Conservation (phyloP, 140 eudicot species). For the Ambrosia hybrid region DNA sequence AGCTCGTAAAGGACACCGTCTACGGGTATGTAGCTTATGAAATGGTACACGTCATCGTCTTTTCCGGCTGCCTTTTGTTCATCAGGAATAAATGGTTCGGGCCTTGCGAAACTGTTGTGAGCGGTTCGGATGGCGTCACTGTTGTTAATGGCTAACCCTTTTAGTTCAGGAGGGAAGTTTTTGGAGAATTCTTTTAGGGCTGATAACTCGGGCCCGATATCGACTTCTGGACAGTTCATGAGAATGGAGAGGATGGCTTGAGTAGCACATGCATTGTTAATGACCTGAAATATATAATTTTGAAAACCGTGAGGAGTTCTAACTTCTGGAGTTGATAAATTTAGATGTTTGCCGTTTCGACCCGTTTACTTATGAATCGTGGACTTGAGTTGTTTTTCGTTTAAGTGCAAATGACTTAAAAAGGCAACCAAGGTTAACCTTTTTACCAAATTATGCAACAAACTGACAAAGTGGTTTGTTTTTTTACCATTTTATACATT, state of each 20-base stretch:
- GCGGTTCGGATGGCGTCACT: slow-evolving; percentile 97
- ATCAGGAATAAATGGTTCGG: slow-evolving; percentile 88
- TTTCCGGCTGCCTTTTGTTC: slow-evolving; percentile 81
- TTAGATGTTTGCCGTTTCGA: background rate
- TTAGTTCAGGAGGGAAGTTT: slow-evolving; percentile 91
- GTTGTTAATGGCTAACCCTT: slow-evolving; percentile 92
- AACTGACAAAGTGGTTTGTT: background rate
- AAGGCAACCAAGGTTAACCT: background rate
- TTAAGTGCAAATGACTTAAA: background rate
- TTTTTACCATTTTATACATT: background rate
- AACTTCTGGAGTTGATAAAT: background rate
- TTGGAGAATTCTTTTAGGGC: slow-evolving; percentile 82
- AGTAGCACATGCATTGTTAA: slow-evolving; percentile 96
- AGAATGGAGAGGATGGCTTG: slow-evolving; percentile 97
- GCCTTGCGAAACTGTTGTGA: slow-evolving; percentile 95
- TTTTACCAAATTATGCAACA: background rate
- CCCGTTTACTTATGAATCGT: background rate
- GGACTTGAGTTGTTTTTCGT: no score
- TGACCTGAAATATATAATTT: slow-evolving; percentile 54
- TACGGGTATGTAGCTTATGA: slow-evolving; percentile 89
- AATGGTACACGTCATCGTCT: slow-evolving; percentile 95
- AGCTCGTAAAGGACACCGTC: slow-evolving; percentile 96
- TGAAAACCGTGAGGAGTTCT: background rate
- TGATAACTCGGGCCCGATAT: slow-evolving; percentile 81
- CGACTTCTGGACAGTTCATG: slow-evolving; percentile 82